Evolutionary conservation across 108 stramenopile species (phyloP), one percentile per base, ranked within the genome.

Genomic region (Pseudonitzschia pungens): DNA sequence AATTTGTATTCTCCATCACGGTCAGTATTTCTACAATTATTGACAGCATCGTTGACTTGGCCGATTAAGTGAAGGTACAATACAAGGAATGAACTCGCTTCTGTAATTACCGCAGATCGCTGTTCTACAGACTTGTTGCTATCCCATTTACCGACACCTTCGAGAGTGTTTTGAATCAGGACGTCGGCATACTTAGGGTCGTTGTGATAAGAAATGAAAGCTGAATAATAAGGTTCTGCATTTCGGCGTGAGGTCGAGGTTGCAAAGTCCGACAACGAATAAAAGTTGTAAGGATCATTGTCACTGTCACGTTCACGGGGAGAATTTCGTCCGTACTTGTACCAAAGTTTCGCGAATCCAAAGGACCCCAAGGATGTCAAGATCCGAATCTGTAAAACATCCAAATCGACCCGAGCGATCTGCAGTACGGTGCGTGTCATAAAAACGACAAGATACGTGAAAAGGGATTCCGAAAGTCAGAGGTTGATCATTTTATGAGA

Each of bases 311-410:
- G 50, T 33, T 75, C 40, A 2, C 81, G 81, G 18, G 80, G 83
- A 24, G 82, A 85, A 67, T 92, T 89, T 62, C 86, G 80, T 16
- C 93, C 93, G 71, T 87, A 89, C 44, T 71, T 24, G 78, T 92
- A 94, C 67, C 87, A 78, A 42, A 79, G 58, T 40, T 81, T 82
- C 8, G 91, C 87, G 56, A 84, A 87, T 8, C 41, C 29, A 53
- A 84, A 81, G 14, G 59, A 72, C 7, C 78, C 76, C 69, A 83
- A 15, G 33, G 64, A 63, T 1, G 77, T 72, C 60, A 87, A 67
- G 56, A 83, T 77, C 12, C 78, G 53, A 32, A 87, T 48, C 64
- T 87, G 87, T n/a, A 77, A 45, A 54, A 94, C 77, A 75, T 94
- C 93, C 76, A 94, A 74, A 71, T 94, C 93, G 42, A 84, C 80